Percentiles rank a stretch among this genome's conserved stretches.
These are phyloP conservation scores for Pseudohalonectria lignicola DNA, from an alignment of 2,329 filamentous ascomycete species.

Conservation along the genomic window DNA sequence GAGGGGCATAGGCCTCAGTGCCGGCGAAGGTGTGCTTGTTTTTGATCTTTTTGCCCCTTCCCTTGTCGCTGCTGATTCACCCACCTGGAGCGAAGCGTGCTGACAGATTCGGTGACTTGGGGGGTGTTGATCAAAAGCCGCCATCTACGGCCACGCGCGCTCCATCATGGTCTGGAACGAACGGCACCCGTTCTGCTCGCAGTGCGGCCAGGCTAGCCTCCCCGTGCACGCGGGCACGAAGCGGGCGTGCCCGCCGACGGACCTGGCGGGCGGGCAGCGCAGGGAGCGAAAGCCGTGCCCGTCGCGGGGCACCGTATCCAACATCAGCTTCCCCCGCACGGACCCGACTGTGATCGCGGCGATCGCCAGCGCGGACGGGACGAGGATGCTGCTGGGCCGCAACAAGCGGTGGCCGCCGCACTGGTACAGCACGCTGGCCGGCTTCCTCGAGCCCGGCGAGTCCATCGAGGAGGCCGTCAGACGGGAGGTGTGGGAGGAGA, in stretches of 20 bases:
- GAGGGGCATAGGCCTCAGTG: slow-evolving; percentile 29
- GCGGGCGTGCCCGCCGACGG: slow-evolving; percentile 63
- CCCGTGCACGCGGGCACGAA: slow-evolving; percentile 73
- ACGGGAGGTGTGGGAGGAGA: slow-evolving; percentile 79
- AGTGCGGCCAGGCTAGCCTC: slow-evolving; percentile 75
- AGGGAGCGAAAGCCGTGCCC: slow-evolving; percentile 58
- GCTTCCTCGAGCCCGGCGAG: slow-evolving; percentile 78
- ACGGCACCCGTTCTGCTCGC: slow-evolving; percentile 83
- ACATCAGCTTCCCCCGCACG: slow-evolving; percentile 83
- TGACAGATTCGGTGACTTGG: too few species aligned
- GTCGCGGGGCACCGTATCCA: slow-evolving; percentile 77
- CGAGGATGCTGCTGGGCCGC: slow-evolving; percentile 71
- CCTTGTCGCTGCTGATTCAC: too few species aligned
- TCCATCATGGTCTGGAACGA: slow-evolving; percentile 90
- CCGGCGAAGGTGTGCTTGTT: slow-evolving; percentile 29
- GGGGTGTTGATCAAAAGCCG: slow-evolving; percentile 41
- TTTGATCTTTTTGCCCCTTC: slow-evolving; percentile 1
- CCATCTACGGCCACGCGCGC: slow-evolving; percentile 81
- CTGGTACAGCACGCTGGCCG: slow-evolving; percentile 85
- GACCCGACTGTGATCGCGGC: slow-evolving; percentile 95
- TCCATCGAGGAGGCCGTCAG: slow-evolving; percentile 76
- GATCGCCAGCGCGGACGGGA: slow-evolving; percentile 70
- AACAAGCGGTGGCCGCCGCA: slow-evolving; percentile 71
- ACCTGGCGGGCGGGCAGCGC: slow-evolving; percentile 38
- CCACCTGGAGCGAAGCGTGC: too few species aligned